A percentile compares a stretch with the other conserved stretches of the same genome.
phyloP scores from a whole-genome alignment of 2,329 filamentous ascomycete species.

The Fusarium brachygibbosum region DNA sequence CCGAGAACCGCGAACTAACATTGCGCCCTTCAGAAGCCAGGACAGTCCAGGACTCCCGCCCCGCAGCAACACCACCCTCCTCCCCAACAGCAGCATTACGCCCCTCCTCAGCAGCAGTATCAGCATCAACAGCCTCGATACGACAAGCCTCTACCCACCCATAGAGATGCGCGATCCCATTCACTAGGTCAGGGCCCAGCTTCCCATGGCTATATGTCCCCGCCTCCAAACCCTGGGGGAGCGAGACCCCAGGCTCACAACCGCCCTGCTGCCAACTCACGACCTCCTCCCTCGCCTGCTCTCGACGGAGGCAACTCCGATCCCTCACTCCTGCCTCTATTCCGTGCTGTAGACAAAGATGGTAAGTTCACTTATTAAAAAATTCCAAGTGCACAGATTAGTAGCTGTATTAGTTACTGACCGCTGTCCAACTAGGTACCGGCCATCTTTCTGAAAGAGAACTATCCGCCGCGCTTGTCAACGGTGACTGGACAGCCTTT shows the following conservation, averaged over 20 bases:
- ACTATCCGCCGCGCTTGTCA: slow-evolving; percentile 90
- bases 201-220: slow-evolving; percentile 64
- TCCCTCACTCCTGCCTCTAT: slow-evolving; percentile 80
- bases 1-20: slow-evolving; percentile 33
- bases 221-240: slow-evolving; percentile 61
- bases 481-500: slow-evolving; percentile 95
- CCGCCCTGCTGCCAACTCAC: slow-evolving; percentile 68
- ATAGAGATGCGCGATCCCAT: slow-evolving; percentile 47
- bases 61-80: slow-evolving; percentile 47
- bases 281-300: slow-evolving; percentile 75
- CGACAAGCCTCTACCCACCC: slow-evolving; percentile 62
- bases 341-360: slow-evolving; percentile 90
- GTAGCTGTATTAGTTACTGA: slow-evolving; percentile 13
- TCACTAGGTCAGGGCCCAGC: slow-evolving; percentile 45
- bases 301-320: slow-evolving; percentile 59
- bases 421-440: slow-evolving; percentile 63
- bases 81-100: slow-evolving; percentile 1
- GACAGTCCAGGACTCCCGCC: slow-evolving; percentile 49
- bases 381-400: not conserved
- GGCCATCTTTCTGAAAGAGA: slow-evolving; percentile 89
- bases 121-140: slow-evolving; percentile 57
- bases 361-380: slow-evolving; percentile 62
- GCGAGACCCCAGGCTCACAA: slow-evolving; percentile 60
- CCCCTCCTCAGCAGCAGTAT: slow-evolving; percentile 36
- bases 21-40: slow-evolving; percentile 54